Base-by-base conservation (phyloP, 148 eudicot genomes). In the Camellia lanceoleosa region DNA sequence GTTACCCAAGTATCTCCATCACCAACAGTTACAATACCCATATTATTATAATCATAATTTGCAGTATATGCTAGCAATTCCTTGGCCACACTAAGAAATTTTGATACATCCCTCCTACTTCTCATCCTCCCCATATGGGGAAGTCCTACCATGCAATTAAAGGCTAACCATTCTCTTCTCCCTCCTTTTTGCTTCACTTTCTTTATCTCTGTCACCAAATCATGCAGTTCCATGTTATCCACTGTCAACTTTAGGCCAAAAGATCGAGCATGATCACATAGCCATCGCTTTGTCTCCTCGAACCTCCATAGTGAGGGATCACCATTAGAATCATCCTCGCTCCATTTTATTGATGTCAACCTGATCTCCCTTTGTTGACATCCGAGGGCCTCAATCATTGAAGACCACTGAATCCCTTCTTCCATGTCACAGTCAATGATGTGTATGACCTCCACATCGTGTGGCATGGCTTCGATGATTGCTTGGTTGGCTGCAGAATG, bases 81-180 rank as follows among this genome's bases (percentile, higher is more conserved):
- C 60, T 85, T 81, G 38, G 86, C 84, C 19, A 77, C n/a, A 14
- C 58, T 72, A 56, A 87, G 44, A 72, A 87, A 87, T 78, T 87
- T 81, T 68, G 30, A 5, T 7, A 77, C 83, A 13, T 79, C 55
- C 5, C 38, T 73, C 74, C 64, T 79, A 47, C 75, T 68, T 72
- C 82, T 82, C 63, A n/a, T 59, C 16, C 87, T 83, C 60, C 84
- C 87, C 83, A 81, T 83, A 54, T 86, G 86, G 46, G 82, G 82
- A n/a, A 87, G 81, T 4, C 83, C 81, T 19, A 75, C 77, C 80
- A 74, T 83, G 51, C 86, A 87, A 64, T 87, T 87, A 75, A 87
- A 87, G 46, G 77, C 82, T 55, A 81, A 15, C 82, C 82, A 85
- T 69, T 81, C 75, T 46, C 71, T 81, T 15, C 60, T 44, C 23